phyloP scores from a whole-genome alignment of 805 yeast species.

The Metschnikowia kofuensis region DNA sequence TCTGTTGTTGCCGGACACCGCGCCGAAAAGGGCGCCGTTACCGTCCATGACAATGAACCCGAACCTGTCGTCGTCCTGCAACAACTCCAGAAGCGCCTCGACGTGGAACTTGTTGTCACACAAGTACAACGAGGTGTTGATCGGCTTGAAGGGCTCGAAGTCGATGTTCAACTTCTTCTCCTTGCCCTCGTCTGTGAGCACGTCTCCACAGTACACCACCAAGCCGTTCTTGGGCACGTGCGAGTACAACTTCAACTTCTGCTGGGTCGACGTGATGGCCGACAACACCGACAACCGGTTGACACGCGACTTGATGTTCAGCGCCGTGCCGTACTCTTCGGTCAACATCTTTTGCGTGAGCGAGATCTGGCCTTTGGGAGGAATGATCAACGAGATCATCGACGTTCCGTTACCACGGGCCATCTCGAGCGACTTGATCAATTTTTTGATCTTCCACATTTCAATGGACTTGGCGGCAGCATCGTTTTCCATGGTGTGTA shows the following conservation, averaged over 20 bases:
- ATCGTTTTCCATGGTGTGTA: slow-evolving; percentile 16
- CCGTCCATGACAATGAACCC: slow-evolving; percentile 99
- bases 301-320: slow-evolving; percentile 96
- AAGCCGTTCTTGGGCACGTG: slow-evolving; percentile 92
- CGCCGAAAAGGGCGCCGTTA: slow-evolving; percentile 95
- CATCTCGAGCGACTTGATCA: slow-evolving; percentile 77
- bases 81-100: slow-evolving; percentile 89
- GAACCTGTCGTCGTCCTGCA: slow-evolving; percentile 93
- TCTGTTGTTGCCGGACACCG: slow-evolving; percentile 94
- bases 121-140: slow-evolving; percentile 88
- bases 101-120: slow-evolving; percentile 99
- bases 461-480: slow-evolving; percentile 92
- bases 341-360: slow-evolving; percentile 86
- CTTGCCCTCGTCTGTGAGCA: slow-evolving; percentile 93
- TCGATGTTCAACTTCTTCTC: slow-evolving; percentile 95
- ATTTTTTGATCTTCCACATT: slow-evolving; percentile 98
- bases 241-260: slow-evolving; percentile 85
- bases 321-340: slow-evolving; percentile 98
- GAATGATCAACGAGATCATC: slow-evolving; percentile 94
- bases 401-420: slow-evolving; percentile 99
- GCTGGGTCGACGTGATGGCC: slow-evolving; percentile 98
- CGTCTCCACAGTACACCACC: slow-evolving; percentile 98
- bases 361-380: slow-evolving; percentile 93
- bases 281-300: slow-evolving; percentile 92
- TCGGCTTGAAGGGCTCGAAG: slow-evolving; percentile 98